A percentile compares a stretch with the other conserved stretches of the same genome.
phyloP scores from a whole-genome alignment of 2,329 filamentous ascomycete genomes.

The Elsinoe australis region DNA sequence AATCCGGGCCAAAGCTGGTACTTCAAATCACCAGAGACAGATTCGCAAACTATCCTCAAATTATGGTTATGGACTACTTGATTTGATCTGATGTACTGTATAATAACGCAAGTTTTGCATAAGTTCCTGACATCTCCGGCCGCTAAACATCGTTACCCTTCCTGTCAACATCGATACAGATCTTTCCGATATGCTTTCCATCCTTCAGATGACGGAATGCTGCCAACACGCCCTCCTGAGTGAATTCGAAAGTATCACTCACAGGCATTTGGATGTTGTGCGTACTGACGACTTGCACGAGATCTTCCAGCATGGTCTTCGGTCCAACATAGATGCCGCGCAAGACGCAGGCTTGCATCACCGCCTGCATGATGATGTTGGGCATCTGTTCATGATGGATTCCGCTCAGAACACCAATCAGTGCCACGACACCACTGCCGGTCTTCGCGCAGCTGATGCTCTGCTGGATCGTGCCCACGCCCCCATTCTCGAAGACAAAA shows the following conservation, averaged over 20 bases:
- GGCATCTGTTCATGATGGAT: constrained; percentile 28
- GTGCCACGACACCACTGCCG: constrained; percentile 37
- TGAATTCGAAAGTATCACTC: constrained; percentile 32
- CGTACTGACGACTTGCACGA: constrained; percentile 27
- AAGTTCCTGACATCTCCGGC: too few relatives aligned
- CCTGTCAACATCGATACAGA: constrained; percentile 22
- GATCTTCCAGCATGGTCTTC: constrained; percentile 32
- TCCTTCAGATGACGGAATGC: constrained; percentile 25
- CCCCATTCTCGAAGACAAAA: constrained; percentile 47
- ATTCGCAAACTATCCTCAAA: too few relatives aligned
- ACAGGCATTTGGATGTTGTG: constrained; percentile 28
- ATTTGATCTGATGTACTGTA: too few relatives aligned
- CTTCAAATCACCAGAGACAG: too few relatives aligned
- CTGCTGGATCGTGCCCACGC: constrained; percentile 41
- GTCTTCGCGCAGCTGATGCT: constrained; percentile 36
- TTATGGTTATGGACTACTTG: too few relatives aligned
- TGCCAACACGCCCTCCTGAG: constrained; percentile 27
- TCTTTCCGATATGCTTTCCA: constrained; percentile 33
- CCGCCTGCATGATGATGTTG: constrained; percentile 27
- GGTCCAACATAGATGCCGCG: constrained; percentile 34
- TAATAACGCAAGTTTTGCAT: too few relatives aligned
- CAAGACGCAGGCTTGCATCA: constrained; percentile 30
- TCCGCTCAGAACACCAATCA: constrained; percentile 31
- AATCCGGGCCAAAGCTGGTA: too few relatives aligned
- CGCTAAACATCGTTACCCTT: not conserved